Evolutionary conservation across 805 yeast genomes (phyloP).

Genomic region (Wickerhamomyces tratensis): DNA sequence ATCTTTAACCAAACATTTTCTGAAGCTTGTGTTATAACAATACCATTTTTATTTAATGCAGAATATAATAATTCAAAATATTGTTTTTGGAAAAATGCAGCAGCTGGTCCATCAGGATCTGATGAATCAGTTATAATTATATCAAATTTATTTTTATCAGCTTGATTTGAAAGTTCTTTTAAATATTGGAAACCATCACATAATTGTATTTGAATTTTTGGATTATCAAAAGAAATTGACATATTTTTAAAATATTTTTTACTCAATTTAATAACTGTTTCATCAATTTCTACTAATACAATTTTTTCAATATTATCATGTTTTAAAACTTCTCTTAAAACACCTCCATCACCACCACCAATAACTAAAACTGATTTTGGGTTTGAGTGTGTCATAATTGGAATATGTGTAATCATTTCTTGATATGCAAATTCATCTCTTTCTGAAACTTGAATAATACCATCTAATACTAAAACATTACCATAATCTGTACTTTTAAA

Average conservation of each 20-base stretch:
- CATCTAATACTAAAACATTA: slow-evolving; percentile 89
- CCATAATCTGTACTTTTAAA: slow-evolving; percentile 93
- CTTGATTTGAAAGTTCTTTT: slow-evolving; percentile 59
- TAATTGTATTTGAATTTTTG: slow-evolving; percentile 82
- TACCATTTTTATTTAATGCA: slow-evolving; percentile 92
- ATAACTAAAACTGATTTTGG: slow-evolving; percentile 91
- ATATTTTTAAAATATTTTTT: slow-evolving; percentile 82
- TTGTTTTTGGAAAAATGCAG: slow-evolving; percentile 81
- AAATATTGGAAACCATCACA: slow-evolving; percentile 98
- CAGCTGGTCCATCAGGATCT: slow-evolving; percentile 99
- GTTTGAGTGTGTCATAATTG: slow-evolving; percentile 85
- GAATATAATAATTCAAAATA: slow-evolving; percentile 76
- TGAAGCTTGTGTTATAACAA: slow-evolving; percentile 78
- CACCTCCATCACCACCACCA: slow-evolving; percentile 99
- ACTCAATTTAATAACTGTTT: slow-evolving; percentile 79
- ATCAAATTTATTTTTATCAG: slow-evolving; percentile 39
- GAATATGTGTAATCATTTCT: slow-evolving; percentile 96
- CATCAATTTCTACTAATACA: slow-evolving; percentile 90
- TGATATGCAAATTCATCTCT: slow-evolving; percentile 97
- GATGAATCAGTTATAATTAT: slow-evolving; percentile 96
- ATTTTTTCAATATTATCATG: slow-evolving; percentile 84
- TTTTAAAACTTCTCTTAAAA: slow-evolving; percentile 86
- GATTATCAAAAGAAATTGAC: slow-evolving; percentile 77
- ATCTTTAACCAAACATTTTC: slow-evolving; percentile 92
- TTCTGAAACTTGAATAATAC: slow-evolving; percentile 93